Evolutionary conservation across 345 rosid species (phyloP), one percentile per base, ranked within the genome.

Genomic region (Eutrema yunnanense): DNA sequence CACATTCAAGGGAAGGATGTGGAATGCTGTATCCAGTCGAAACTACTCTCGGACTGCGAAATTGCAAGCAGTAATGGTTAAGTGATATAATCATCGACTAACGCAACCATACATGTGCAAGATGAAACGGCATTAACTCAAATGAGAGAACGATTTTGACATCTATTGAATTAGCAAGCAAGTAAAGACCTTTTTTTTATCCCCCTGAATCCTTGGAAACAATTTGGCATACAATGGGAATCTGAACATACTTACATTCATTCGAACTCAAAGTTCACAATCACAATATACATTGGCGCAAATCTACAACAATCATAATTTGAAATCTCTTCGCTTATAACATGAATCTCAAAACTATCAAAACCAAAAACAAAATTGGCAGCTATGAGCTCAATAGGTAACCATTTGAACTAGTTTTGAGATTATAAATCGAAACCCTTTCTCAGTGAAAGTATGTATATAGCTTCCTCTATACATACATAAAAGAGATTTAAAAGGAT

Each of bases 1-100:
- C 94, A 33, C 77, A 77, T 53, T 92, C 96, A 74, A 86, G 87
- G 36, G 98, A 92, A 66, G 98, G 98, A 85, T 92, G 97, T 62
- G 93, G 98, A 55, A 95, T 92, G 75, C 90, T 90, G 84, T 95
- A 90, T 13, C 87, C 93, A 65, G 82, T 85, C 62, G 81, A 71
- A 6, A 86, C 72, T 22, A 90, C 94, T 75, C 97, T 86, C 26
- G 98, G 92, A 73, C 96, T 92, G 90, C 84, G 83, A 61, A 77
- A 75, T 73, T 48, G 34, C 22, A 57, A 16, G 38, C 60, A 65
- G 8, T n/a, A 33, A 30, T 12, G 9, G 40, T 4, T 74, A 38
- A 74, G 48, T 57, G 44, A 11, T 57, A 63, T 32, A 62, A 54
- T 37, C 34, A 36, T 30, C 27, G 10, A 50, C 42, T 30, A 48